A percentile compares a stretch with the other conserved stretches of the same genome.
These are phyloP conservation scores for Medicago arabica DNA, from an alignment of 306 rosid species.

Conservation along the genomic window DNA sequence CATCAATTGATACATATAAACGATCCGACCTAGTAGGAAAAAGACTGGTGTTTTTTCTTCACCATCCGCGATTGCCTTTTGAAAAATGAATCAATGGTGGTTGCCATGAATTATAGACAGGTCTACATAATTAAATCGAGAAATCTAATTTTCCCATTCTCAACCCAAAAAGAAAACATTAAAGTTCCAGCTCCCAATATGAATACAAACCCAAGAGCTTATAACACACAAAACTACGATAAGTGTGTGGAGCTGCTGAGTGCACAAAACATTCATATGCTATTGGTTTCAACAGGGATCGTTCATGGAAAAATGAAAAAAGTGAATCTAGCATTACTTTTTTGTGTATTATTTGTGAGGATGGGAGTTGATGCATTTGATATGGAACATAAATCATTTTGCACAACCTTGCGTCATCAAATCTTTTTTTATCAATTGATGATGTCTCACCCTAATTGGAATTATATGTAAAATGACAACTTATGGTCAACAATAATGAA, in stretches of 20 bases:
- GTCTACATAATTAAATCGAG: constrained; percentile 1
- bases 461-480: not conserved
- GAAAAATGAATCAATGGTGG: too few species aligned
- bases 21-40: too few species aligned
- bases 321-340: too few species aligned
- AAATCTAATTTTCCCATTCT: not conserved
- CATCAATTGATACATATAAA: too few species aligned
- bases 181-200: constrained; percentile 20
- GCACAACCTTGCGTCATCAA: constrained; percentile 12
- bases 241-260: not conserved
- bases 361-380: constrained; percentile 5
- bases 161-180: constrained; percentile 28
- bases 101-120: not conserved
- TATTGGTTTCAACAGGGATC: not conserved
- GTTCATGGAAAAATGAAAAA: too few species aligned
- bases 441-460: constrained; percentile 24
- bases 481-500: not conserved
- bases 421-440: constrained; percentile 2
- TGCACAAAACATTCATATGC: constrained; percentile 16
- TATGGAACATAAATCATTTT: constrained; percentile 19
- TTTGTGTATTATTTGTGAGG: too few species aligned
- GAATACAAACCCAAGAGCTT: too few species aligned
- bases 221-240: too few species aligned
- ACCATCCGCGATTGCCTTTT: too few species aligned
- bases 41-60: too few species aligned